Conservation (phyloP, 148 eudicot genomes). For the Rhododendron ferrugineum region DNA sequence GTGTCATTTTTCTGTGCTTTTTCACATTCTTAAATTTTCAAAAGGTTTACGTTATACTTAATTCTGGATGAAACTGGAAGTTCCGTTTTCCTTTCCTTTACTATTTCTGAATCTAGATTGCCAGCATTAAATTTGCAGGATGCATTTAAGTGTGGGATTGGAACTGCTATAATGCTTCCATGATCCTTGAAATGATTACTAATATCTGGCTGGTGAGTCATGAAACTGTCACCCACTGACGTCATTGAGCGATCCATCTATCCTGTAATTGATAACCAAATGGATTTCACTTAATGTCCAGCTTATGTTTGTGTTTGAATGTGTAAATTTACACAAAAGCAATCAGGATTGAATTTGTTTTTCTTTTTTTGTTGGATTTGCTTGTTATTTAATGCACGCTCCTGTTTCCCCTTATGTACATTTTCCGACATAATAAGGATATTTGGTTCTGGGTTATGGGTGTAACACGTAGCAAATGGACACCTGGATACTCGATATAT, state of each 20-base stretch:
- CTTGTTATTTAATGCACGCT: neutral
- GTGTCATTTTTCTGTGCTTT: neutral
- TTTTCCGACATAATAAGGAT: neutral
- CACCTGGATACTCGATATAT: neutral
- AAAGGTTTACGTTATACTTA: neutral
- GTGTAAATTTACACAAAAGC: neutral
- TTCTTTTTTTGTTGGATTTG: neutral
- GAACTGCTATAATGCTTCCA: neutral
- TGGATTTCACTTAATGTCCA: neutral
- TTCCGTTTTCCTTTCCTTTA: neutral
- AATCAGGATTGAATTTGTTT: neutral
- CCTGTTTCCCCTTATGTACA: neutral
- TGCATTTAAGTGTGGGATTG: neutral
- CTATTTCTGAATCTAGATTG: neutral
- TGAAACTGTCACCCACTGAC: neutral
- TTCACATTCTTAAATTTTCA: neutral
- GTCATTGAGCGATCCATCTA: neutral
- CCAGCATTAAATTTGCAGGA: neutral
- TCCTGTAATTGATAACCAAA: neutral
- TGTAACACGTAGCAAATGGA: neutral
- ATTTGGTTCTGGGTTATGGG: neutral
- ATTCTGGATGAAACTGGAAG: neutral
- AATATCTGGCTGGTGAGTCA: neutral
- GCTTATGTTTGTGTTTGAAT: neutral
- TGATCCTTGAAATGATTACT: neutral